These are phyloP conservation scores for Graphiopsis chlorocephala DNA, from an alignment of 2,329 filamentous ascomycete species.

Conservation along the genomic window DNA sequence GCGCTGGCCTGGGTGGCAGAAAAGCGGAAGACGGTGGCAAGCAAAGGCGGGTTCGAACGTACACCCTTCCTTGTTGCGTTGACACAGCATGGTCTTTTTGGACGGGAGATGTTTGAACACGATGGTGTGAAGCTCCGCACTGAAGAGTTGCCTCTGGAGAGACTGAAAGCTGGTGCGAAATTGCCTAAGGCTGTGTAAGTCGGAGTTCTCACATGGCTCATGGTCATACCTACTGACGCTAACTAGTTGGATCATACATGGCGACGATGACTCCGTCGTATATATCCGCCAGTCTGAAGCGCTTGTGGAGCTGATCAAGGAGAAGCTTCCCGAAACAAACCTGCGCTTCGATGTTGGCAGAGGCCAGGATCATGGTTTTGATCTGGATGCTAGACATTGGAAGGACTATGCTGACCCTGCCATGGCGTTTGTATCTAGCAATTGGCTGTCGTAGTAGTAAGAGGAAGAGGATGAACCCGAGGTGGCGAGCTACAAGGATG, in stretches of 20 bases:
- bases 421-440: slow-evolving; percentile 1
- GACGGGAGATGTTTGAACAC: neutral
- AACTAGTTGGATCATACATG: slow-evolving; percentile 1
- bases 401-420: neutral
- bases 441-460: neutral
- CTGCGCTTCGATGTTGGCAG: slow-evolving; percentile 2
- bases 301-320: neutral
- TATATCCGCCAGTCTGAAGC: slow-evolving; percentile 3
- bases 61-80: slow-evolving; percentile 1
- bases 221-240: neutral
- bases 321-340: neutral
- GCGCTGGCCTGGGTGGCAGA: slow-evolving; percentile 3
- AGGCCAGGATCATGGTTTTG: slow-evolving; percentile 7
- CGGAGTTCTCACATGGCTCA: fast-evolving
- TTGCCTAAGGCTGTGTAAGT: slow-evolving; percentile 7
- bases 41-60: slow-evolving; percentile 5
- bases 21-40: slow-evolving; percentile 1
- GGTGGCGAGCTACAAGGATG: neutral
- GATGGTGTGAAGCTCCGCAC: neutral
- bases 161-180: neutral
- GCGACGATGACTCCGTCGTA: slow-evolving; percentile 4
- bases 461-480: neutral
- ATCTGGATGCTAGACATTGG: slow-evolving; percentile 3
- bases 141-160: neutral
- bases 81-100: neutral